phyloP scores from a whole-genome alignment of 257 asterid genomes.

The Catharanthus roseus region DNA sequence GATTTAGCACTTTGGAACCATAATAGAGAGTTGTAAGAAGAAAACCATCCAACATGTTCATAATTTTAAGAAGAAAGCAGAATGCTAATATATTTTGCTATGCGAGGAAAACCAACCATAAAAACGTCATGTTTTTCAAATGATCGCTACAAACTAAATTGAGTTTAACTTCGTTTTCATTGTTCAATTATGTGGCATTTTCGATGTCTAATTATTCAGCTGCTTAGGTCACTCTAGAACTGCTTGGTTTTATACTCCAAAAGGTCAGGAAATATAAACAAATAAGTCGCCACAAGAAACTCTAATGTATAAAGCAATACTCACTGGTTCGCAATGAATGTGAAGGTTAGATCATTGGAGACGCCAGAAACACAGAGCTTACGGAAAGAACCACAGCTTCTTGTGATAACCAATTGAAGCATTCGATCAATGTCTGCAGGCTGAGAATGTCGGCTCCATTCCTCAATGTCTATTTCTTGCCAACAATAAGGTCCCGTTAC shows the following conservation, averaged over 20 bases:
- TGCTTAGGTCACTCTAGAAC: neutral
- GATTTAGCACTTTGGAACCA: constrained; percentile 60
- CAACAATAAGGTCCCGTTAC: constrained; percentile 77
- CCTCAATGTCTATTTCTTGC: constrained; percentile 89
- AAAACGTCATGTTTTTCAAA: neutral
- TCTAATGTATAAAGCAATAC: constrained; percentile 18
- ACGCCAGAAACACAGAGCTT: constrained; percentile 63
- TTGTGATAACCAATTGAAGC: constrained; percentile 53
- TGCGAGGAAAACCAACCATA: neutral
- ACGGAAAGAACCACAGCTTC: constrained; percentile 67
- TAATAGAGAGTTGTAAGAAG: constrained; percentile 16
- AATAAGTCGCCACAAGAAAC: neutral
- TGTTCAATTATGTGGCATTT: neutral
- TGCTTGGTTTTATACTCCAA: neutral
- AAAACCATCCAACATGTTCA: neutral
- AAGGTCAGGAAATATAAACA: neutral
- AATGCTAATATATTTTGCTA: neutral
- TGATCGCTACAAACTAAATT: neutral
- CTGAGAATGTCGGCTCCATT: constrained; percentile 58
- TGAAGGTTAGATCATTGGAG: constrained; percentile 41
- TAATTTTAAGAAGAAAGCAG: neutral
- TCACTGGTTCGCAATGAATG: constrained; percentile 64
- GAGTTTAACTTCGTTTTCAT: neutral
- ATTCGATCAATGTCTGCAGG: constrained; percentile 49
- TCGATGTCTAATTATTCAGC: neutral